A percentile compares a stretch with the other conserved stretches of the same genome.
These are phyloP conservation scores for Cytospora chrysosperma DNA, from an alignment of 2,329 filamentous ascomycete genomes.

Conservation along the genomic window DNA sequence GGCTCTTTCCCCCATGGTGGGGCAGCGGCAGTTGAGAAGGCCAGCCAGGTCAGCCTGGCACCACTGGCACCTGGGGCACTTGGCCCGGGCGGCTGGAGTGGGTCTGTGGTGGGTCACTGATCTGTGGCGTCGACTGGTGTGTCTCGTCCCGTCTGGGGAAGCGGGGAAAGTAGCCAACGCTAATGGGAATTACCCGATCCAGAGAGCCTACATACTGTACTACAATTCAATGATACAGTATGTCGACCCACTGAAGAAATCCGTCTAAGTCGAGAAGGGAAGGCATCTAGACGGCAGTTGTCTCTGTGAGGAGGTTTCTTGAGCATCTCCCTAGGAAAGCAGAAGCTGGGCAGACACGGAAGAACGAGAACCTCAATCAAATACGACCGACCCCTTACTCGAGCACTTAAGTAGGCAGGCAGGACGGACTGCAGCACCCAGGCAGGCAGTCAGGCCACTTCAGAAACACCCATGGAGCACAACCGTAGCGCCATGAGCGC, in stretches of 20 bases:
- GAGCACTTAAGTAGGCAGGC: too few species aligned
- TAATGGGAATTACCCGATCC: constrained; percentile 8
- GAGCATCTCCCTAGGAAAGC: not conserved
- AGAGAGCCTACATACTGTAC: not conserved
- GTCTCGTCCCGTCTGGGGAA: constrained; percentile 24
- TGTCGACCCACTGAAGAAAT: not conserved
- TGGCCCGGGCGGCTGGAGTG: not conserved
- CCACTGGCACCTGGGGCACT: too few species aligned
- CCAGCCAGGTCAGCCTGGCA: too few species aligned
- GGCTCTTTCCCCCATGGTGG: not conserved
- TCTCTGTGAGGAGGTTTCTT: too few species aligned
- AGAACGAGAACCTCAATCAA: too few species aligned
- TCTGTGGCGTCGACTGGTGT: too few species aligned
- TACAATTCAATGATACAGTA: too few species aligned
- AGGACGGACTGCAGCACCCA: too few species aligned
- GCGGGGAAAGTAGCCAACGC: constrained; percentile 18
- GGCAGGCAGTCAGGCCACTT: constrained; percentile 15
- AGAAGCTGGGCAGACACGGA: not conserved
- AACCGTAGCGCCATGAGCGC: constrained; percentile 3
- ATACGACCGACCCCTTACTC: too few species aligned
- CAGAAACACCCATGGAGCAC: constrained; percentile 1
- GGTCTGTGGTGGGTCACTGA: not conserved
- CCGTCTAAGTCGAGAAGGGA: not conserved
- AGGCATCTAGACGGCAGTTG: too few species aligned
- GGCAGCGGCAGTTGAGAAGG: not conserved